Percentiles rank a stretch among this genome's conserved stretches.
phyloP scores from a whole-genome alignment of 176 grass and related monocot genomes.

The Triticum turgidum region DNA sequence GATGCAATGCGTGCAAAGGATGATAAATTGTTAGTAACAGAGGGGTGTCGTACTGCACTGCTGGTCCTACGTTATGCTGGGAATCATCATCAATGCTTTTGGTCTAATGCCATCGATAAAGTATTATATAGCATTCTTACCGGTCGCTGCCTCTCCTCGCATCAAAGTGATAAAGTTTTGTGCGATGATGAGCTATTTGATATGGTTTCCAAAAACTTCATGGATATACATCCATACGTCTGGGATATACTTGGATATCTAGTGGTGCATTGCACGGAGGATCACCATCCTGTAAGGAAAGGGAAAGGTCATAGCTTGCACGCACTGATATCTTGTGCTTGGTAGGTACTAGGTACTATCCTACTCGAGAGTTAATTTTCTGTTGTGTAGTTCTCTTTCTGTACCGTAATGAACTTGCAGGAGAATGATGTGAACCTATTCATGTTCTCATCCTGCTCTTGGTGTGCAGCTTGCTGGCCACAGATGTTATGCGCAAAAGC shows the following conservation, averaged over 20 bases:
- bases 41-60: conserved; percentile 69
- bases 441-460: not conserved
- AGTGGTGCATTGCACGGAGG: conserved; percentile 38
- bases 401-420: not conserved
- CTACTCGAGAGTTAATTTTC: not conserved
- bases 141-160: conserved; percentile 30
- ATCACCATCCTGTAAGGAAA: conserved; percentile 30
- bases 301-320: conserved; percentile 34
- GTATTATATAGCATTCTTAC: conserved; percentile 56
- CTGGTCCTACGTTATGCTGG: conserved; percentile 55
- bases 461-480: conserved; percentile 46
- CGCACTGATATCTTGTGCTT: conserved; percentile 82
- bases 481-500: conserved; percentile 43
- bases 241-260: conserved; percentile 89
- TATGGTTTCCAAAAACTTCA: conserved; percentile 41
- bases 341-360: conserved; percentile 56
- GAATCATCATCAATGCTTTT: conserved; percentile 69
- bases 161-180: not conserved
- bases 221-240: conserved; percentile 49
- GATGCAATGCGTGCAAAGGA: conserved; percentile 51
- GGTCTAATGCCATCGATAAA: conserved; percentile 67
- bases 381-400: not conserved
- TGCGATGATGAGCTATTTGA: conserved; percentile 38
- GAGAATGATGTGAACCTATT: not conserved
- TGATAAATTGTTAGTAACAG: conserved; percentile 53